Conservation (phyloP, 2,329 filamentous ascomycete species). For the Byssoonygena ceratinophila region DNA sequence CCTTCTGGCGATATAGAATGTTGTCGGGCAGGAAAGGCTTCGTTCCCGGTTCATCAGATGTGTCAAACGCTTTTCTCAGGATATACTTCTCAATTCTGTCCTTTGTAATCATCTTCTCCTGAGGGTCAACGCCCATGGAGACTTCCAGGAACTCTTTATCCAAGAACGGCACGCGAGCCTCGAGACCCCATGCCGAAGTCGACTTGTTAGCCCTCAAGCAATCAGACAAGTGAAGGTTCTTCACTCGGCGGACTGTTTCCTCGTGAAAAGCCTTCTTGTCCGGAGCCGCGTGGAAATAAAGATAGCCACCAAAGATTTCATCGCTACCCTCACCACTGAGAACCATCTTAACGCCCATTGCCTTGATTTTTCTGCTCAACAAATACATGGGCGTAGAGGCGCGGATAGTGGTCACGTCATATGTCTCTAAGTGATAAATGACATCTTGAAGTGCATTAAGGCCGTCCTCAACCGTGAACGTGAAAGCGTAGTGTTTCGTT, state of each 20-base stretch:
- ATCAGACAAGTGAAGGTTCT: constrained; percentile 94
- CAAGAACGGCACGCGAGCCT: constrained; percentile 94
- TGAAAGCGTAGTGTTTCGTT: constrained; percentile 96
- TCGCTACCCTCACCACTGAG: constrained; percentile 92
- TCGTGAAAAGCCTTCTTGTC: constrained; percentile 87
- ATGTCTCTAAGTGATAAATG: constrained; percentile 95
- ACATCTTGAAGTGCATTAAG: constrained; percentile 95
- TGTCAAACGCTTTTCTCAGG: constrained; percentile 94
- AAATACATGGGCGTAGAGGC: constrained; percentile 98
- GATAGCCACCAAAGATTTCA: constrained; percentile 96
- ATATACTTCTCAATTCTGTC: constrained; percentile 95
- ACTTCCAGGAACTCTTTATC: constrained; percentile 95
- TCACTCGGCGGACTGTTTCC: constrained; percentile 86
- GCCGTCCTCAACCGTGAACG: constrained; percentile 94
- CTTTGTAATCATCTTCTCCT: constrained; percentile 90
- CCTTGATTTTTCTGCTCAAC: constrained; percentile 96
- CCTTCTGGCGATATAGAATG: constrained; percentile 97
- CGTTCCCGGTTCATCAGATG: constrained; percentile 66
- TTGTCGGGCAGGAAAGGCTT: constrained; percentile 86
- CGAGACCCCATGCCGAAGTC: constrained; percentile 92
- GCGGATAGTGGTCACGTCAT: constrained; percentile 96
- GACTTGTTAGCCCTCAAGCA: constrained; percentile 98
- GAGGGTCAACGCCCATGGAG: constrained; percentile 85
- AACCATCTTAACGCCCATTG: constrained; percentile 99
- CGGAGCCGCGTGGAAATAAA: constrained; percentile 95